These are phyloP conservation scores for Dendrocalamus sinicus DNA, from an alignment of 176 grass and related monocot genomes.

Conservation along the genomic window DNA sequence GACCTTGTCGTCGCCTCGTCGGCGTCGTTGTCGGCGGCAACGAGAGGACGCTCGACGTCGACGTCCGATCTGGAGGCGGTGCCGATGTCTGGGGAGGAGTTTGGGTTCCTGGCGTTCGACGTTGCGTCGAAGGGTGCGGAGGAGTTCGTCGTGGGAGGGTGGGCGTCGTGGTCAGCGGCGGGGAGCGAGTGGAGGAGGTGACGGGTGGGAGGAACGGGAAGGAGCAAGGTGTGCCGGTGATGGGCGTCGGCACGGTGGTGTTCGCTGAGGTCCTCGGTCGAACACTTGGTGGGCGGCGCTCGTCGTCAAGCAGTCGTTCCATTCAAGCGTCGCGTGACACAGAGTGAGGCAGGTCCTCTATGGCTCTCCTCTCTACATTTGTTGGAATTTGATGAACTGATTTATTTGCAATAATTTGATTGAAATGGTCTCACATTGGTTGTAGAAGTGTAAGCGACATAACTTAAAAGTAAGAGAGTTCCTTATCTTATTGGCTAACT, in stretches of 20 bases:
- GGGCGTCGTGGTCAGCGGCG: conserved; percentile 55
- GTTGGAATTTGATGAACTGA: conserved; percentile 30
- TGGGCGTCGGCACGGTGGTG: conserved; percentile 66
- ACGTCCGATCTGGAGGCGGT: conserved; percentile 64
- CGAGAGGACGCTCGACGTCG: conserved; percentile 61
- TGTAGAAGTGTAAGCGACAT: too few species aligned
- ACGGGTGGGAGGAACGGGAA: conserved; percentile 36
- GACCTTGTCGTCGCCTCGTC: conserved; percentile 68
- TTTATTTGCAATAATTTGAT: neutral
- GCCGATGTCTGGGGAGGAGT: conserved; percentile 61
- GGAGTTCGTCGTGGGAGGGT: conserved; percentile 50
- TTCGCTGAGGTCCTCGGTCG: conserved; percentile 82
- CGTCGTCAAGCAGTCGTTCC: too few species aligned
- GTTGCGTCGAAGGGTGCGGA: conserved; percentile 39
- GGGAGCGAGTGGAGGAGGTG: conserved; percentile 3
- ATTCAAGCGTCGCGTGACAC: conserved; percentile 80
- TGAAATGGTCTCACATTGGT: too few species aligned
- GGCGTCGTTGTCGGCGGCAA: conserved; percentile 76
- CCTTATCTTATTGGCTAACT: too few species aligned
- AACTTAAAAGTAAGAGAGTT: too few species aligned
- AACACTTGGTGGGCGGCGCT: conserved; percentile 73
- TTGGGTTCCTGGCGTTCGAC: conserved; percentile 56
- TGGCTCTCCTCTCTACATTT: conserved; percentile 45
- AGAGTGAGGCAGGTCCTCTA: conserved; percentile 96
- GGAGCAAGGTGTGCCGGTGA: conserved; percentile 37